phyloP scores from a whole-genome alignment of 306 rosid genomes.

The Castanea crenata region DNA sequence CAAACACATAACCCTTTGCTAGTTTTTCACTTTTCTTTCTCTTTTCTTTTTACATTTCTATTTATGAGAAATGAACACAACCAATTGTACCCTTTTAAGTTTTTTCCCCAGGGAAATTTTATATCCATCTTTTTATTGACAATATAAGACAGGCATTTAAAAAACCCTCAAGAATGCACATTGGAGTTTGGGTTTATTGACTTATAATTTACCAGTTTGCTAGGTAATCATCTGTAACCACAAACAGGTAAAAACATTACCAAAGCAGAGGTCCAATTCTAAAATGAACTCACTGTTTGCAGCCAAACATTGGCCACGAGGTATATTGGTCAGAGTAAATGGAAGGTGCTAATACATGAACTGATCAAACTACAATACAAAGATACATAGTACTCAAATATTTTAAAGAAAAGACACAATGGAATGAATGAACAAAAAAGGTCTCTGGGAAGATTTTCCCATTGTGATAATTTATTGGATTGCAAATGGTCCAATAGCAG shows the following conservation, averaged over 20 bases:
- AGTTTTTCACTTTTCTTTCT: too few relatives aligned
- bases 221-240: not conserved
- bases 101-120: too few relatives aligned
- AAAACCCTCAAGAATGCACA: too few relatives aligned
- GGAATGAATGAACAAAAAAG: not conserved
- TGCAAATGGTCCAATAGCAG: conserved; percentile 21
- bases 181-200: not conserved
- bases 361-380: conserved; percentile 22
- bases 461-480: conserved; percentile 42
- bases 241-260: not conserved
- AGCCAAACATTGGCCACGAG: not conserved
- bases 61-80: too few relatives aligned
- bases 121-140: too few relatives aligned
- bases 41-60: too few relatives aligned
- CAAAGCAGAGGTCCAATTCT: not conserved
- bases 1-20: too few relatives aligned
- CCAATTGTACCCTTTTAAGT: too few relatives aligned
- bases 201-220: not conserved
- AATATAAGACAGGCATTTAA: too few relatives aligned
- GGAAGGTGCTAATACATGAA: not conserved
- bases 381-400: not conserved
- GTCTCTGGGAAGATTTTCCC: conserved; percentile 4
- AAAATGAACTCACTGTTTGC: not conserved
- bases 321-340: not conserved
- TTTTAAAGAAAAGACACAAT: conserved; percentile 4